Evolutionary conservation across 1,139 yeast genomes (phyloP).

Genomic region (Nakaseomyces delphensis): DNA sequence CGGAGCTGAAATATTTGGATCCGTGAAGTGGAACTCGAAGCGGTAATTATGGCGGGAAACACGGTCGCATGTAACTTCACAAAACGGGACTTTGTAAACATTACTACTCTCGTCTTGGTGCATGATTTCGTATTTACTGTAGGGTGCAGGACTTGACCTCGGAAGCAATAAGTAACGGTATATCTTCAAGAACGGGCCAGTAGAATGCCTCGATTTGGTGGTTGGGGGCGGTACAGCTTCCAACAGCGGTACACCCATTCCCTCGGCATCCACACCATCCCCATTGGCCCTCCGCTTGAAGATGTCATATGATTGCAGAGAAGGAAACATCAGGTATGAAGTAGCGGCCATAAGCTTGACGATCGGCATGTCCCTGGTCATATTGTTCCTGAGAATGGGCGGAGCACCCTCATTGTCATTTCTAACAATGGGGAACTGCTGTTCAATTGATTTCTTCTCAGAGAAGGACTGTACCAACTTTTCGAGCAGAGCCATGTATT

Average conservation of each 20-base stretch:
- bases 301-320: background rate
- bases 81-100: background rate
- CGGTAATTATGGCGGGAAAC: background rate
- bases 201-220: background rate
- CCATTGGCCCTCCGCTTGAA: background rate
- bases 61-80: background rate
- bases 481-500: background rate
- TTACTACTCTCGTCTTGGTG: background rate
- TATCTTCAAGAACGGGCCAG: background rate
- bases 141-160: constrained; percentile 1
- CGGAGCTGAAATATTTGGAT: constrained; percentile 1
- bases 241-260: constrained; percentile 4
- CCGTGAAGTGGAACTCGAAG: background rate
- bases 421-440: background rate
- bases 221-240: background rate
- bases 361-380: constrained; percentile 4
- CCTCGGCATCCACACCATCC: background rate
- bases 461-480: constrained; percentile 2
- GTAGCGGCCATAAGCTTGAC: background rate
- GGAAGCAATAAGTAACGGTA: background rate
- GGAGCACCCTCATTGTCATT: background rate
- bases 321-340: constrained; percentile 1
- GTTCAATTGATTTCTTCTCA: background rate
- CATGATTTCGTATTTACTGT: background rate
- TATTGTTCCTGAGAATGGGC: constrained; percentile 1